Conservation (phyloP, 768 basidiomycete species). For the Lactarius trivialis region DNA sequence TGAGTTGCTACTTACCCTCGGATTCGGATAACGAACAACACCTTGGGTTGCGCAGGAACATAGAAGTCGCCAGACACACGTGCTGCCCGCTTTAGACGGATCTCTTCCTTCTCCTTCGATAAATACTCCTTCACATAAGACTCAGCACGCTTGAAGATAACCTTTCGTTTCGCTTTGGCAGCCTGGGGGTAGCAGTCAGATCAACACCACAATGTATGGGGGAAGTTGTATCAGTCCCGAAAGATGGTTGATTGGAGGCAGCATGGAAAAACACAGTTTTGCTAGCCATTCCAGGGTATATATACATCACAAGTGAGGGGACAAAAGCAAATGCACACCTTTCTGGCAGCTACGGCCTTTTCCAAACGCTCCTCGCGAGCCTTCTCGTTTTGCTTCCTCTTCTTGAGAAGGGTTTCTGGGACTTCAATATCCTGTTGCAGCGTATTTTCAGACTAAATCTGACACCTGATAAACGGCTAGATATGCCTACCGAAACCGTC, state of each 20-base stretch:
- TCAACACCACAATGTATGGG: slow-evolving; percentile 23
- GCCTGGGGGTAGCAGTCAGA: slow-evolving; percentile 44
- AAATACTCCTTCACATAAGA: slow-evolving; percentile 97
- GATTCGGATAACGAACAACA: slow-evolving; percentile 96
- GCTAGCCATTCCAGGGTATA: slow-evolving; percentile 75
- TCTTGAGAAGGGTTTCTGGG: slow-evolving; percentile 99
- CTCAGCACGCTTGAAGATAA: slow-evolving; percentile 99
- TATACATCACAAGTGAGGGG: slow-evolving; percentile 69
- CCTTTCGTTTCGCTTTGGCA: slow-evolving; percentile 85
- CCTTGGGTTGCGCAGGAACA: slow-evolving; percentile 93
- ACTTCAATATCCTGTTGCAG: slow-evolving; percentile 76
- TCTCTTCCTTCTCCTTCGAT: slow-evolving; percentile 88
- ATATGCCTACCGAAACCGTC: slow-evolving; percentile 5
- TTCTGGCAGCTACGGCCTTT: slow-evolving; percentile 77
- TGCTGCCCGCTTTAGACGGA: slow-evolving; percentile 90
- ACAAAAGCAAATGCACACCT: slow-evolving; percentile 49
- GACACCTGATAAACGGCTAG: background rate
- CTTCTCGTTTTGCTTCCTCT: slow-evolving; percentile 97
- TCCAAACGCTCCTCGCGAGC: slow-evolving; percentile 87
- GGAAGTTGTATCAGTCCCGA: slow-evolving; percentile 67
- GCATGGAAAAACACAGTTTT: slow-evolving; percentile 44
- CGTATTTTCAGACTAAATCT: slow-evolving; percentile 8
- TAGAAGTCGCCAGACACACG: slow-evolving; percentile 93
- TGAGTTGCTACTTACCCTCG: slow-evolving; percentile 63
- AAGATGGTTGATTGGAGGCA: slow-evolving; percentile 93